Evolutionary conservation across 139 green algal genomes (phyloP), one percentile per base, ranked within the genome.

Genomic region (Picochlorum sp.): DNA sequence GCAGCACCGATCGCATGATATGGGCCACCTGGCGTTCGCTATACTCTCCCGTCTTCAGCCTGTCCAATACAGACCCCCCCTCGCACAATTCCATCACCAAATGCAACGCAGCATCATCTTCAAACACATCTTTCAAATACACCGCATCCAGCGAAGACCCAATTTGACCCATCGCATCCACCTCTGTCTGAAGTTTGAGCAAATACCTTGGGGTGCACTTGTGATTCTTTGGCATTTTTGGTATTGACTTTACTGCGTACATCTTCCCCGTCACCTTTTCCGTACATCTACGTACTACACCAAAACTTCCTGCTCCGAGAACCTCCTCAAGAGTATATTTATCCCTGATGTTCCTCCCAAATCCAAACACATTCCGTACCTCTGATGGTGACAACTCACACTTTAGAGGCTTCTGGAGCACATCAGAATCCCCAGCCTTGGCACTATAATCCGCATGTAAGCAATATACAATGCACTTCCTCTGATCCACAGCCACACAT

Each of bases 131-230:
- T 69, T 84, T 72, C 2, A 94, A 74, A 61, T 86, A 87, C 5
- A 94, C 89, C 5, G 87, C 84, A 61, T 93, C 85, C 57, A 96
- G 64, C 54, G 71, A 85, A 54, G 74, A 75, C 3, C 90, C 89
- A 30, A 97, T 77, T 75, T 95, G 88, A 69, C 84, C 74, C 89
- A 97, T 97, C 16, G 89, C 88, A 59, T 96, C 89, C 49, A 96
- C 85, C 68, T 97, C 90, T 1, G 84, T 87, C 44, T 92, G 84
- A 16, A 97, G 78, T 79, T 97, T 97, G 8, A 95, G 77, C 41
- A 97, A 81, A 72, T 97, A 95, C 9, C 91, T 71, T 4, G 89
- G 87, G 11, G 85, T 95, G 28, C 78, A 61, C 41, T 76, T 61
- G 10, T 82, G 77, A 13, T 81, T 74, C 69, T 92, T 95, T 44